These are phyloP conservation scores for Mangifera indica DNA, from an alignment of 345 rosid species.

Conservation along the genomic window DNA sequence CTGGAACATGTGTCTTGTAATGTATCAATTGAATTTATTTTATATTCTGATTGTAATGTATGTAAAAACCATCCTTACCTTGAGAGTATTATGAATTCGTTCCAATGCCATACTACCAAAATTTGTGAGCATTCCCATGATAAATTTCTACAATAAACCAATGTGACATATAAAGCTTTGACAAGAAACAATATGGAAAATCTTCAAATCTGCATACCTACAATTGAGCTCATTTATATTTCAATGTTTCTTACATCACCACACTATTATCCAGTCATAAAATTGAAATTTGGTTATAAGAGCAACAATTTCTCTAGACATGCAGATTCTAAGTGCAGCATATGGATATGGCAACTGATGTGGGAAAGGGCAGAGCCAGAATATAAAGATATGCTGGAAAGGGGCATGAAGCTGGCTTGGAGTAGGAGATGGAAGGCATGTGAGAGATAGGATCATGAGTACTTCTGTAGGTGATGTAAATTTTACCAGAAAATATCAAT, in stretches of 20 bases:
- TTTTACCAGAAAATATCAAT: not conserved
- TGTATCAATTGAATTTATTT: not conserved
- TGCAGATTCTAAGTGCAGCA: not conserved
- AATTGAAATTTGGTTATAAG: not conserved
- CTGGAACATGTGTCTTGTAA: constrained; percentile 31
- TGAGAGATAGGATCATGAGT: not conserved
- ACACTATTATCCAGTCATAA: not conserved
- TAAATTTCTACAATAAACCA: constrained; percentile 66
- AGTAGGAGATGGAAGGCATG: not conserved
- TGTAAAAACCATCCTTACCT: constrained; percentile 43
- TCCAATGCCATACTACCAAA: constrained; percentile 89
- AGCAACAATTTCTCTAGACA: not conserved
- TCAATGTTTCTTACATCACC: not conserved
- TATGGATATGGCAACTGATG: not conserved
- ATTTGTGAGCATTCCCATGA: constrained; percentile 94
- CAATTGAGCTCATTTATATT: not conserved
- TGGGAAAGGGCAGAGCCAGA: not conserved
- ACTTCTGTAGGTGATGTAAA: too few relatives aligned
- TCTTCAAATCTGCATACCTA: not conserved
- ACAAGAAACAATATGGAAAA: not conserved
- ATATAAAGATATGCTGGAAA: too few relatives aligned
- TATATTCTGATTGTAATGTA: not conserved
- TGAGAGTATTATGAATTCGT: constrained; percentile 86
- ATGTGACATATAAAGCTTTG: constrained; percentile 18
- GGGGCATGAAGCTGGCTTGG: not conserved